A percentile compares a stretch with the other conserved stretches of the same genome.
Conservation (phyloP, 306 rosid genomes). For the Prunus mira region DNA sequence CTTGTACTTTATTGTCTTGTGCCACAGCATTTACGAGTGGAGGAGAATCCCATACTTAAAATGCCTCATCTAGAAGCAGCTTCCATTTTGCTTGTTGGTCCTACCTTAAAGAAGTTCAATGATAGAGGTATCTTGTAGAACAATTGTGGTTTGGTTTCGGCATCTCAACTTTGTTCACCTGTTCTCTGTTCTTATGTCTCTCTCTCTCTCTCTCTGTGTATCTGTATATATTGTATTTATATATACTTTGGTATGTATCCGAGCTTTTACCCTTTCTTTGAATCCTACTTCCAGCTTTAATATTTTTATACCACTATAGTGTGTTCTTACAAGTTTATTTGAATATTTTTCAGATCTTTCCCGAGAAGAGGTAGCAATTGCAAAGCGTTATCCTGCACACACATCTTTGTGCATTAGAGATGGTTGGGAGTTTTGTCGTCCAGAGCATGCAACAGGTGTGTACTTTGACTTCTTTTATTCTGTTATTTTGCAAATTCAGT, state of each 20-base stretch:
- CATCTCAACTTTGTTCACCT: constrained; percentile 9
- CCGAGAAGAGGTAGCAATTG: constrained; percentile 63
- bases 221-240: neutral
- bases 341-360: constrained; percentile 68
- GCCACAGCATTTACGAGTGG: constrained; percentile 90
- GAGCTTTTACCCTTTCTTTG: neutral
- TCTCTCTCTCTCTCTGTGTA: neutral
- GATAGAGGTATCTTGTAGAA: constrained; percentile 74
- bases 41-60: constrained; percentile 95
- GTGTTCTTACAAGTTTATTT: neutral
- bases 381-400: constrained; percentile 82
- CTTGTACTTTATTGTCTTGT: constrained; percentile 19
- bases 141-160: constrained; percentile 15
- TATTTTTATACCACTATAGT: neutral
- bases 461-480: neutral
- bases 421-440: constrained; percentile 92
- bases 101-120: constrained; percentile 86
- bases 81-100: constrained; percentile 88
- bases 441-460: constrained; percentile 69
- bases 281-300: neutral
- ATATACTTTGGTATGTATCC: neutral
- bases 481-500: constrained; percentile 9
- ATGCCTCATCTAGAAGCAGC: constrained; percentile 96
- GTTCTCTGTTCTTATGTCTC: neutral
- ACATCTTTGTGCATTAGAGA: constrained; percentile 86